Evolutionary conservation across 768 basidiomycete genomes (phyloP).

Genomic region (Rossbeevera mucosa): DNA sequence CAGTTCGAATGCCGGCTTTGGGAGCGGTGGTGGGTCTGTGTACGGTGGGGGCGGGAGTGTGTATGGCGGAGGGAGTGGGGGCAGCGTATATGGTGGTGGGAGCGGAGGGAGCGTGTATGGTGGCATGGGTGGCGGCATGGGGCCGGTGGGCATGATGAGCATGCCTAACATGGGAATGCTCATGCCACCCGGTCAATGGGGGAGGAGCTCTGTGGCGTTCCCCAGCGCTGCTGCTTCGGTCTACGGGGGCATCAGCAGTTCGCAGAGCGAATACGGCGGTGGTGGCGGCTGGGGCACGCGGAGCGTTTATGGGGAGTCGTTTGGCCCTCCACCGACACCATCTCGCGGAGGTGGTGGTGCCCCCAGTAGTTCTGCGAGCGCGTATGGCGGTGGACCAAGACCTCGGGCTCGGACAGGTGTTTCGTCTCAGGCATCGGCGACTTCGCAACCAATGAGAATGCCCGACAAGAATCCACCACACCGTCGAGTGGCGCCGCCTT

Average conservation of each 20-base stretch:
- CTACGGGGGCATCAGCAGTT: conserved; percentile 51
- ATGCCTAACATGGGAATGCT: conserved; percentile 38
- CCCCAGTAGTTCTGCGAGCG: conserved; percentile 14
- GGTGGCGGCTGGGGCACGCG: conserved; percentile 47
- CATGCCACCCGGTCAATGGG: conserved; percentile 37
- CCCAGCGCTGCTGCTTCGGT: conserved; percentile 47
- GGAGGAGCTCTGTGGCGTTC: conserved; percentile 45
- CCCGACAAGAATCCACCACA: conserved; percentile 17
- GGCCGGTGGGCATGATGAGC: conserved; percentile 38
- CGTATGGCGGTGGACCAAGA: conserved; percentile 21
- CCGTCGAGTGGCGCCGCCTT: conserved; percentile 46
- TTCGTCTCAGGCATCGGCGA: conserved; percentile 15
- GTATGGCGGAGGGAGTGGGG: conserved; percentile 39
- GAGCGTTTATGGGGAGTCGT: conserved; percentile 69
- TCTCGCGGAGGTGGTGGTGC: conserved; percentile 13
- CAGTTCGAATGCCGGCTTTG: conserved; percentile 51
- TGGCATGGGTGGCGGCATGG: conserved; percentile 32
- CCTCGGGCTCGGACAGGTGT: conserved; percentile 34
- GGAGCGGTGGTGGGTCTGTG: conserved; percentile 33
- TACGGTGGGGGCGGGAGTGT: conserved; percentile 43
- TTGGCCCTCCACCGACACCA: conserved; percentile 36
- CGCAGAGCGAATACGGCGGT: conserved; percentile 64
- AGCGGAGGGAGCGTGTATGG: conserved; percentile 47
- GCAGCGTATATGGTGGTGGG: conserved; percentile 32
- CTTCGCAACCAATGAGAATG: conserved; percentile 3